Conservation (phyloP, 2,329 filamentous ascomycete genomes). For the Plenodomus tracheiphilus region DNA sequence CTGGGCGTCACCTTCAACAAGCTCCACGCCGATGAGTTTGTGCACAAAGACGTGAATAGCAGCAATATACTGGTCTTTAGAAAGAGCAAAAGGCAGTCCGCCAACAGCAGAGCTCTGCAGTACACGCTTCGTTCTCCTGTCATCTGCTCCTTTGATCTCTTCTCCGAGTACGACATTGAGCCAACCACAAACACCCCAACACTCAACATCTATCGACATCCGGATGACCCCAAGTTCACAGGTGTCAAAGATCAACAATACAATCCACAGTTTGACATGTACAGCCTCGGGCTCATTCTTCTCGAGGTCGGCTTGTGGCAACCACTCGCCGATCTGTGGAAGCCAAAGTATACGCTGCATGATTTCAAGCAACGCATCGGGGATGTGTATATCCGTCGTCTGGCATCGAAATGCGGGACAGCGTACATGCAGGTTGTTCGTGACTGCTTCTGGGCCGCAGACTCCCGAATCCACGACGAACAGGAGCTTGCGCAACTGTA, state of each 20-base stretch:
- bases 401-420: conserved; percentile 71
- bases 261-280: conserved; percentile 62
- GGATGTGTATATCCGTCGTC: conserved; percentile 64
- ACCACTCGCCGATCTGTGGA: conserved; percentile 61
- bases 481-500: conserved; percentile 39
- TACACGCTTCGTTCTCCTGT: conserved; percentile 68
- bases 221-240: conserved; percentile 53
- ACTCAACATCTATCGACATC: conserved; percentile 69
- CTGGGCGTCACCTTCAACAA: conserved; percentile 73
- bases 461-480: conserved; percentile 46
- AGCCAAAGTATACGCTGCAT: conserved; percentile 61
- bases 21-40: conserved; percentile 69
- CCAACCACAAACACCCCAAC: conserved; percentile 43
- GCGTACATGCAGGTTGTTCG: conserved; percentile 76
- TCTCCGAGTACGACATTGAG: conserved; percentile 60
- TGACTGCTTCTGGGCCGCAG: conserved; percentile 71
- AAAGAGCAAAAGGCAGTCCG: conserved; percentile 50
- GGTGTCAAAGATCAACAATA: conserved; percentile 31
- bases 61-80: conserved; percentile 69
- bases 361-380: conserved; percentile 68
- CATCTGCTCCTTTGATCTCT: conserved; percentile 75
- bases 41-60: conserved; percentile 71
- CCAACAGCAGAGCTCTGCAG: conserved; percentile 45
- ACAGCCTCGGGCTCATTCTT: conserved; percentile 72
- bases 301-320: conserved; percentile 78